These are phyloP conservation scores for Grosmannia clavigera DNA, from an alignment of 2,329 filamentous ascomycete species.

Conservation along the genomic window DNA sequence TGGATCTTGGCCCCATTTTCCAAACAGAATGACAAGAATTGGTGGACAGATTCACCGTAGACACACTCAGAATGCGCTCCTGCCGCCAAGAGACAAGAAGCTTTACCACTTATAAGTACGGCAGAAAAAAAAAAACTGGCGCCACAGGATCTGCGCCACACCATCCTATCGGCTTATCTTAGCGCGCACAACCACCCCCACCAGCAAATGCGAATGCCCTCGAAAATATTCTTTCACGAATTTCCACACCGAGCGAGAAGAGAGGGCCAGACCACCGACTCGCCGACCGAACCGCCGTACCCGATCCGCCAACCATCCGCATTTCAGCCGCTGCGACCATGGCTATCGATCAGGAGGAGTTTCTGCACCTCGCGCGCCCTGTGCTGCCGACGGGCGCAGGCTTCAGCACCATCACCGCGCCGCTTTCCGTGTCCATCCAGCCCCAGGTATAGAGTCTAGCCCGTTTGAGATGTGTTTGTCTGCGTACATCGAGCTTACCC, in stretches of 20 bases:
- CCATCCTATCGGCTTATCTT: slow-evolving; percentile 28
- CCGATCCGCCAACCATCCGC: slow-evolving; percentile 4
- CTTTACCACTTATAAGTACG: not conserved
- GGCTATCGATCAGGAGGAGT: slow-evolving; percentile 69
- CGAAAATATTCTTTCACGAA: slow-evolving; percentile 14
- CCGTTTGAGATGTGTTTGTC: too few relatives aligned
- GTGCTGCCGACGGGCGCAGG: slow-evolving; percentile 71
- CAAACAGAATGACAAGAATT: not conserved
- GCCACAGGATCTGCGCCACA: not conserved
- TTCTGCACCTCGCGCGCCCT: slow-evolving; percentile 89
- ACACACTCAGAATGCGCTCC: not conserved
- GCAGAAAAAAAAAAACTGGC: slow-evolving; percentile 4
- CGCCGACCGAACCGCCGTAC: slow-evolving; percentile 10
- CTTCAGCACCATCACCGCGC: slow-evolving; percentile 75
- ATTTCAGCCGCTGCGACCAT: slow-evolving; percentile 34
- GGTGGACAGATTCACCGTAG: not conserved
- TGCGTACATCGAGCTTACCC: not conserved
- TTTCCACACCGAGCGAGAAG: slow-evolving; percentile 2
- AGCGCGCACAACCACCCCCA: slow-evolving; percentile 36
- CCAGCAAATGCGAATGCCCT: slow-evolving; percentile 16
- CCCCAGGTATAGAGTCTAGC: slow-evolving; percentile 57
- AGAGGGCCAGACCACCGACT: slow-evolving; percentile 1
- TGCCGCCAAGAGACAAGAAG: not conserved
- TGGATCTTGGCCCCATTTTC: slow-evolving; percentile 24
- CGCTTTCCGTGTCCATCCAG: slow-evolving; percentile 87